Conservation (phyloP, 2,329 filamentous ascomycete species). For the Fusarium sp. region DNA sequence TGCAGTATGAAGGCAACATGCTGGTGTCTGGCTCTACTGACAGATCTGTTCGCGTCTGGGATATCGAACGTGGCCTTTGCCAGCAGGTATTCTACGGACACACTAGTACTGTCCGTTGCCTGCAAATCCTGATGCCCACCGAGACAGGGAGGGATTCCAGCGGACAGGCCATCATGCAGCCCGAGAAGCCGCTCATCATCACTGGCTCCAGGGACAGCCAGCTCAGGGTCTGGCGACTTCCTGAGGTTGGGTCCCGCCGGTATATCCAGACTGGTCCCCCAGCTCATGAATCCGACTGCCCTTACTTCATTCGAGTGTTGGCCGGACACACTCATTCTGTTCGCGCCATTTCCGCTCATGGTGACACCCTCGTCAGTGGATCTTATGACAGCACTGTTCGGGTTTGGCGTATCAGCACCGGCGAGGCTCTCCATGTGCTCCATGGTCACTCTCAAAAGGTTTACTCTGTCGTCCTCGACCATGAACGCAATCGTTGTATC, state of each 20-base stretch:
- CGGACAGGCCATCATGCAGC: slow-evolving; percentile 85
- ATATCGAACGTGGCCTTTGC: slow-evolving; percentile 91
- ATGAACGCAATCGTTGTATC: slow-evolving; percentile 91
- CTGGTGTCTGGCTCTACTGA: slow-evolving; percentile 97
- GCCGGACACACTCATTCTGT: slow-evolving; percentile 92
- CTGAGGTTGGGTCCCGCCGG: slow-evolving; percentile 77
- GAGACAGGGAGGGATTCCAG: slow-evolving; percentile 76
- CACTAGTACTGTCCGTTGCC: slow-evolving; percentile 93
- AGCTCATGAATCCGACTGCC: slow-evolving; percentile 81
- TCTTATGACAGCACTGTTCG: slow-evolving; percentile 96
- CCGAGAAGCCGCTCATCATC: slow-evolving; percentile 94
- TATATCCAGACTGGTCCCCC: slow-evolving; percentile 84
- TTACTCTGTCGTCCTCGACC: slow-evolving; percentile 95
- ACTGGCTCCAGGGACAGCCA: slow-evolving; percentile 96
- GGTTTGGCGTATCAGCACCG: slow-evolving; percentile 97
- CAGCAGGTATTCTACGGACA: slow-evolving; percentile 98
- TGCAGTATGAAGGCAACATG: slow-evolving; percentile 95
- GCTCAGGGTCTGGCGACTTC: slow-evolving; percentile 92
- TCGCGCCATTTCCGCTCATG: slow-evolving; percentile 92
- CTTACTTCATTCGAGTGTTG: slow-evolving; percentile 91
- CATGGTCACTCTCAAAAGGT: slow-evolving; percentile 92
- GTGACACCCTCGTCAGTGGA: slow-evolving; percentile 94
- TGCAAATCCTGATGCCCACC: slow-evolving; percentile 92
- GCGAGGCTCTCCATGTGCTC: slow-evolving; percentile 84
- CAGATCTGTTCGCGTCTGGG: slow-evolving; percentile 98